These are phyloP conservation scores for Zea luxurians DNA, from an alignment of 176 grass and related monocot species.

Conservation along the genomic window DNA sequence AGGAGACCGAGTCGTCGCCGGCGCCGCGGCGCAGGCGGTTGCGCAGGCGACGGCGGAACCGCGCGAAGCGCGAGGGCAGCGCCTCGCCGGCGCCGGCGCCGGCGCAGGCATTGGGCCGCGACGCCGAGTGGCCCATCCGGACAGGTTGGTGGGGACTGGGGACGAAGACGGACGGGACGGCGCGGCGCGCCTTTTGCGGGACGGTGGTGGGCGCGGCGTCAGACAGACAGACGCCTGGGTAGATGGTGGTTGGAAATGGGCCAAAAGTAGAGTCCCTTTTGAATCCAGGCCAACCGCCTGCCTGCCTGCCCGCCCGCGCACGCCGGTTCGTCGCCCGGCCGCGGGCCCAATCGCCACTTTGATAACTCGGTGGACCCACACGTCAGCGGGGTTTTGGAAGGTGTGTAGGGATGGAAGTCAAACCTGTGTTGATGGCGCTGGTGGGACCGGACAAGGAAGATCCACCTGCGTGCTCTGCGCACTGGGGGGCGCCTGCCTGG, in stretches of 20 bases:
- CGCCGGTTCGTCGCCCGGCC: too few species aligned
- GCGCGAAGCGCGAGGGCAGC: slow-evolving; percentile 66
- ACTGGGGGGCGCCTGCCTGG: too few species aligned
- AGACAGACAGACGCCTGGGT: neutral
- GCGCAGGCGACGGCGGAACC: slow-evolving; percentile 68
- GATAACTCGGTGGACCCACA: neutral
- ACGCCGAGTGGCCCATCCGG: slow-evolving; percentile 62
- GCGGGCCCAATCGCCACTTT: neutral
- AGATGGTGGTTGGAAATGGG: neutral
- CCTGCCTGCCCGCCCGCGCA: too few species aligned
- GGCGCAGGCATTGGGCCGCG: slow-evolving; percentile 35
- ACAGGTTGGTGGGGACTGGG: neutral
- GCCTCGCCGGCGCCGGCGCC: slow-evolving; percentile 24
- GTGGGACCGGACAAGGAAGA: too few species aligned
- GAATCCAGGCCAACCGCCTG: neutral
- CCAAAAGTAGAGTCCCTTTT: slow-evolving; percentile 13
- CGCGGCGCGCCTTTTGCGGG: too few species aligned
- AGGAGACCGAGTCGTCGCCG: neutral
- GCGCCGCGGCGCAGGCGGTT: slow-evolving; percentile 18
- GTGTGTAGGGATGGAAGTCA: neutral
- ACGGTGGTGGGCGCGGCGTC: neutral
- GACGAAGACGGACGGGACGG: neutral
- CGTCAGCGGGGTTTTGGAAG: neutral
- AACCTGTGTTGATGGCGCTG: neutral
- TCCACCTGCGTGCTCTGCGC: too few species aligned